Conservation (phyloP, 208 protist genomes). For the Acanthamoeba royreba region DNA sequence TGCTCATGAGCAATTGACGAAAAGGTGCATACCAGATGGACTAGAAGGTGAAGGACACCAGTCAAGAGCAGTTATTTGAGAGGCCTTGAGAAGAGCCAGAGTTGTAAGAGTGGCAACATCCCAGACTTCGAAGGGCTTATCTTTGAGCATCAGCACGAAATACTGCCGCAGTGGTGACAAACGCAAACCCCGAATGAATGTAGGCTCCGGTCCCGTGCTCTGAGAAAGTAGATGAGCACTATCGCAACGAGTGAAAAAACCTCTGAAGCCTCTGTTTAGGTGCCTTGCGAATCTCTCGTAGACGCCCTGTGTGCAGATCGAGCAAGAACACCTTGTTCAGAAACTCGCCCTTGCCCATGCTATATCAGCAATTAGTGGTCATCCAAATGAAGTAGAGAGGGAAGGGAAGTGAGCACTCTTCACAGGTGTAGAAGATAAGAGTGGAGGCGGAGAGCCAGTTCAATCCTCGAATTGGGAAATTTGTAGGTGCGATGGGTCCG, state of each 20-base stretch:
- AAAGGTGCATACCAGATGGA: no score
- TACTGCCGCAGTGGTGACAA: background rate
- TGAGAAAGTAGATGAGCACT: background rate
- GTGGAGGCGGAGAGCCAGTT: background rate
- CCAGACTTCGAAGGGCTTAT: conserved; percentile 35
- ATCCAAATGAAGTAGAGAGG: background rate
- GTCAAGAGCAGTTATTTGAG: conserved; percentile 1
- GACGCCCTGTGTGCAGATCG: conserved; percentile 4
- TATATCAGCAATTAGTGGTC: background rate
- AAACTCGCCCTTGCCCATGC: background rate
- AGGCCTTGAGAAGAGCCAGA: background rate
- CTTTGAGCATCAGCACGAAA: conserved; percentile 43
- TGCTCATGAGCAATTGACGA: background rate
- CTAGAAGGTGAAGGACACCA: background rate
- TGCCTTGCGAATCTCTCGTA: background rate
- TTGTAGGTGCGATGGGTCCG: background rate
- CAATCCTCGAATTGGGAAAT: background rate
- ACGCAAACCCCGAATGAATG: conserved; percentile 3
- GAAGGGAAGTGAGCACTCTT: background rate
- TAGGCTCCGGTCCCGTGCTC: background rate
- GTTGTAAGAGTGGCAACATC: background rate
- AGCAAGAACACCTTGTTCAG: background rate
- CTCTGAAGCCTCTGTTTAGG: background rate
- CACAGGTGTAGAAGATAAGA: conserved; percentile 13
- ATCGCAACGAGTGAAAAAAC: no score